Percentiles rank a stretch among this genome's conserved stretches.
phyloP scores from a whole-genome alignment of 768 basidiomycete species.

The Hericium coralloides region DNA sequence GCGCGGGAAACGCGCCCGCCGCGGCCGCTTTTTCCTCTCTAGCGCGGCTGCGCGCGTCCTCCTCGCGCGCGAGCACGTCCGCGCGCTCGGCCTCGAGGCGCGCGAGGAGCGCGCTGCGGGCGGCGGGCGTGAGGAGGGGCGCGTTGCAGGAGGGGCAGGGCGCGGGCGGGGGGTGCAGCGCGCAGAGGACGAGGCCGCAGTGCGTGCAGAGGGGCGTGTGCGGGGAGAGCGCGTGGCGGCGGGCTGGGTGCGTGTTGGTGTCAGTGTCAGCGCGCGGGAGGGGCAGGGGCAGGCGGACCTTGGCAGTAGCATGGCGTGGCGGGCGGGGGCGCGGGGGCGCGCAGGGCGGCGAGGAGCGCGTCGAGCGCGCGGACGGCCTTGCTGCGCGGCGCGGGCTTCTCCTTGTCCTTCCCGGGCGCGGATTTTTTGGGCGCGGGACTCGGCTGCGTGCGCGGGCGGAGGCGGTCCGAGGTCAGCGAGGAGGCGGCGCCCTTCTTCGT shows the following conservation, averaged over 20 bases:
- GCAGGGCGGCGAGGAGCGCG: constrained; percentile 6
- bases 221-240: constrained; percentile 5
- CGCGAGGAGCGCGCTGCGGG: constrained; percentile 2
- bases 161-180: constrained; percentile 1
- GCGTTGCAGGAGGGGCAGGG: constrained; percentile 8
- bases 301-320: constrained; percentile 10
- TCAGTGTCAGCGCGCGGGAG: background rate
- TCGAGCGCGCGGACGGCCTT: constrained; percentile 8
- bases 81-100: constrained; percentile 2
- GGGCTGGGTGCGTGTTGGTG: constrained; percentile 5
- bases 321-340: background rate
- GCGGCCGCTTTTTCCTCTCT: background rate
- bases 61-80: constrained; percentile 3
- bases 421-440: background rate
- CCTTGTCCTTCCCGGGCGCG: constrained; percentile 7
- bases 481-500: background rate
- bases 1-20: constrained; percentile 9
- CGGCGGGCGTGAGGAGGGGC: constrained; percentile 1
- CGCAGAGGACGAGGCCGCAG: constrained; percentile 14
- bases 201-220: constrained; percentile 11
- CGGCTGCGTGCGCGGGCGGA: background rate
- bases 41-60: background rate
- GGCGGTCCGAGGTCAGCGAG: constrained; percentile 1
- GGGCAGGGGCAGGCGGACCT: background rate
- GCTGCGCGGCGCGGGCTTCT: constrained; percentile 3